These are phyloP conservation scores for Mariannaea elegans DNA, from an alignment of 2,329 filamentous ascomycete genomes.

Conservation along the genomic window DNA sequence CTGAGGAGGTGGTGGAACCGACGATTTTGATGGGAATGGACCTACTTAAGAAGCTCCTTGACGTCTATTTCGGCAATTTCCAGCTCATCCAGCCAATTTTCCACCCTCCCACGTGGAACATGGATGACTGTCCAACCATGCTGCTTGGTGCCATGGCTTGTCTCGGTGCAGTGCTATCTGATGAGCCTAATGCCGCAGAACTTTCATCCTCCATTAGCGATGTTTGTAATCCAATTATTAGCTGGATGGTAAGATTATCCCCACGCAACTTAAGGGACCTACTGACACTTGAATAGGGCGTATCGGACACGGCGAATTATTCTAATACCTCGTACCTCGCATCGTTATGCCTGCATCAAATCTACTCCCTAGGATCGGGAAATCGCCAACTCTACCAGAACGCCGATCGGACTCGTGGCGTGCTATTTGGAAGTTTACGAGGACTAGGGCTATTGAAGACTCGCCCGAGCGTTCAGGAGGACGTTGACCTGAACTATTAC, in stretches of 20 bases:
- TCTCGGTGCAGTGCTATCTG: conserved; percentile 39
- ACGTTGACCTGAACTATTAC: conserved; percentile 3
- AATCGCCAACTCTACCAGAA: conserved; percentile 43
- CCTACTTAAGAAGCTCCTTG: conserved; percentile 34
- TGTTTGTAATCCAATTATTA: conserved; percentile 40
- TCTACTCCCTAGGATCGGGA: conserved; percentile 45
- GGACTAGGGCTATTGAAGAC: conserved; percentile 40
- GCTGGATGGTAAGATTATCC: conserved; percentile 36
- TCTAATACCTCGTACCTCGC: conserved; percentile 38
- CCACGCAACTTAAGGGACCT: neutral
- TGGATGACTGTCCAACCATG: conserved; percentile 33
- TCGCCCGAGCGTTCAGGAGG: conserved; percentile 12
- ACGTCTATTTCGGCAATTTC: conserved; percentile 39
- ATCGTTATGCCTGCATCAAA: conserved; percentile 44
- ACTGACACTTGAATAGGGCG: conserved; percentile 25
- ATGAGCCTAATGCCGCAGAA: conserved; percentile 20
- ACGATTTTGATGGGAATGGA: conserved; percentile 28
- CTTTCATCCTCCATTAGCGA: conserved; percentile 36
- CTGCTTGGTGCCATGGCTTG: conserved; percentile 43
- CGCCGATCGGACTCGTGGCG: conserved; percentile 40
- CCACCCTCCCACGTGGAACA: conserved; percentile 42
- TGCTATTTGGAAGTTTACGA: conserved; percentile 40
- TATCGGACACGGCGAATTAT: conserved; percentile 37
- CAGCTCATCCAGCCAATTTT: conserved; percentile 43
- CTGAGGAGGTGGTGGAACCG: conserved; percentile 22